phyloP scores from a whole-genome alignment of 140 eudicot species.

The Oenanthe javanica region DNA sequence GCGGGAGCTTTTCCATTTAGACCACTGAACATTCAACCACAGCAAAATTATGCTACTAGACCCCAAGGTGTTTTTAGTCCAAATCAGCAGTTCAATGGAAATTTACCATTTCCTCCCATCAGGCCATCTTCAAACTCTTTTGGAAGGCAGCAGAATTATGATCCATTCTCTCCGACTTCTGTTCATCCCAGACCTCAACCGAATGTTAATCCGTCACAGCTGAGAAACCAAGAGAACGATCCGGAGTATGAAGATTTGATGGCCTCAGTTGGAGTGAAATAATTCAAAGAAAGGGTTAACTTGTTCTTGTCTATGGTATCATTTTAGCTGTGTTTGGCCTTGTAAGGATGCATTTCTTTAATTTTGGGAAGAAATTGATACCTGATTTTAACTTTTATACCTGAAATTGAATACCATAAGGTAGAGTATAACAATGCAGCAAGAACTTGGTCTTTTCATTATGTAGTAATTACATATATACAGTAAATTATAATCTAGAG shows the following conservation, averaged over 20 bases:
- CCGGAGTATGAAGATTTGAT: slow-evolving; percentile 91
- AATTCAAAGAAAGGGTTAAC: slow-evolving; percentile 6
- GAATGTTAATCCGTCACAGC: slow-evolving; percentile 28
- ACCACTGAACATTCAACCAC: slow-evolving; percentile 36
- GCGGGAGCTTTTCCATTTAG: slow-evolving; percentile 41
- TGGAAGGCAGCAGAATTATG: slow-evolving; percentile 60
- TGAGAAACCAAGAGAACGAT: slow-evolving; percentile 58
- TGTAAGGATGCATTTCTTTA: slow-evolving; percentile 5
- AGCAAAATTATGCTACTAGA: slow-evolving; percentile 36
- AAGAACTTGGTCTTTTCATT: neutral
- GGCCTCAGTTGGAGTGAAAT: slow-evolving; percentile 95
- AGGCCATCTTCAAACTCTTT: slow-evolving; percentile 28
- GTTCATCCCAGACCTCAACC: slow-evolving; percentile 34
- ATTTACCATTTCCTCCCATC: slow-evolving; percentile 19
- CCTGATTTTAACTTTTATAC: neutral
- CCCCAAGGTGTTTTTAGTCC: slow-evolving; percentile 31
- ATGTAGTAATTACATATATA: too few species aligned
- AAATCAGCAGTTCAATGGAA: slow-evolving; percentile 46
- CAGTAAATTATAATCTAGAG: too few species aligned
- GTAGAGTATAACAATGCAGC: neutral
- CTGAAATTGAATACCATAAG: neutral
- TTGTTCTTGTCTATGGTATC: neutral
- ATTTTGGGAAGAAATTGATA: neutral
- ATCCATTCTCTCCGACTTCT: slow-evolving; percentile 75
- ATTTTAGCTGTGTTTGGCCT: neutral